Base-by-base conservation (phyloP, 192 early-diverging fungal species). In the Podila epicladia region DNA sequence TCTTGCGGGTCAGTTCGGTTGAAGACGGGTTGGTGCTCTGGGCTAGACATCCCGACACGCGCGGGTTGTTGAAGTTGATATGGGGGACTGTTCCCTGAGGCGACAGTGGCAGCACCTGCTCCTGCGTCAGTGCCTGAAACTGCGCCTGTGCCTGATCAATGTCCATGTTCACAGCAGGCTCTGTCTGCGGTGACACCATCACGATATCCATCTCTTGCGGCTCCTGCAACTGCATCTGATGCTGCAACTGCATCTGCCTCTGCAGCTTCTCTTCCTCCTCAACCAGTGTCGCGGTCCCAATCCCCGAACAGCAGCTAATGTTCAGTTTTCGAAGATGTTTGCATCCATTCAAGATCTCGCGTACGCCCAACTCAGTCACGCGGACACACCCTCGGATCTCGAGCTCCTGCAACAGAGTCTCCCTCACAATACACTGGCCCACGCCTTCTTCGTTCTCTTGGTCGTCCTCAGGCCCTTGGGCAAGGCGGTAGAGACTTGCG, bases 371-470 rank as follows among this genome's bases (percentile, higher is more conserved):
- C 49, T 84, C 85, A 3, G 87, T 88, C 15, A 88, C 74, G 2
- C 86, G 74, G 4, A 88, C 82, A 71, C 84, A 89, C 13, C 86
- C 86, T 15, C 86, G 85, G 5, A 94, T 70, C 70, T 86, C 87
- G 9, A 94, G 64, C 28, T 85, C 71, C 58, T 86, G 66, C n/a
- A 92, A 41, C 13, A 62, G 45, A 13, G 75, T 64, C 11, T 53
- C 38, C 12, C 85, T 74, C 2, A 71, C 66, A 61, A 61, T 17
- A 28, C 59, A 19, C 6, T 33, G 59, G 12, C 29, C 31, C 0
- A 28, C 59, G 17, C 31, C 31, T 19, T 32, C 58, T 8, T 60
- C 59, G 3, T 19, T 24, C 17, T 61, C 59, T 32, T 32, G 31
- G 3, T 26, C 31, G 17, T 19, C 17, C 31, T 33, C 29, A 2